Conservation (phyloP, 164 flowering plant genomes). For the Saururus chinensis region DNA sequence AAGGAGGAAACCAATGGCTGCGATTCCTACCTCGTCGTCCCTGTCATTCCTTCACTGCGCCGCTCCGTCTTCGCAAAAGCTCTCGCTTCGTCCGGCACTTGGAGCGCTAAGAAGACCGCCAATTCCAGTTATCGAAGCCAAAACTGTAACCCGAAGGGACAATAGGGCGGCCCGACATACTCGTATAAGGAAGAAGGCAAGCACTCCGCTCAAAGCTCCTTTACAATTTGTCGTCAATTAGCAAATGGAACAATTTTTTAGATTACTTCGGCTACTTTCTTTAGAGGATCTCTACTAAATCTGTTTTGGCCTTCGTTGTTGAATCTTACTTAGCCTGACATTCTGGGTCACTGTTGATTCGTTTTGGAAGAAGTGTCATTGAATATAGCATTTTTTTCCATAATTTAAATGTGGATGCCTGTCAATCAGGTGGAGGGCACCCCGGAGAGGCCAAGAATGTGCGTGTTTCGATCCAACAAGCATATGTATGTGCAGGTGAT, state of each 20-base stretch:
- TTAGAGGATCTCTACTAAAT: no score
- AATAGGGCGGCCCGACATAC: slow-evolving; percentile 65
- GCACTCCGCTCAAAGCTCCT: background rate
- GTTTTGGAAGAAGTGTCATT: background rate
- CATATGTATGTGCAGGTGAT: slow-evolving; percentile 90
- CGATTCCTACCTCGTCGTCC: slow-evolving; percentile 8
- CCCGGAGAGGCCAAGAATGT: slow-evolving; percentile 83
- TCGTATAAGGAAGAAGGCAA: slow-evolving; percentile 76
- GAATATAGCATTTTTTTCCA: background rate
- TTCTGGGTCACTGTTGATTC: background rate
- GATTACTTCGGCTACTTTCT: no score
- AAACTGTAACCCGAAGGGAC: slow-evolving; percentile 38
- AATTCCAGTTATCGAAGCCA: slow-evolving; percentile 26
- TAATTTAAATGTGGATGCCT: no score
- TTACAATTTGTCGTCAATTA: no score
- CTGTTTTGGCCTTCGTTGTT: no score
- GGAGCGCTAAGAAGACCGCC: background rate
- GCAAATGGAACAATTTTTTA: no score
- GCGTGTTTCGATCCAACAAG: slow-evolving; percentile 89
- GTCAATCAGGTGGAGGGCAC: slow-evolving; percentile 87
- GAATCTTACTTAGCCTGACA: no score
- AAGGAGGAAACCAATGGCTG: slow-evolving; percentile 4
- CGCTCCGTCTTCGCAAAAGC: slow-evolving; percentile 9
- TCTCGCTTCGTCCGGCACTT: slow-evolving; percentile 8
- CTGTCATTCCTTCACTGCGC: slow-evolving; percentile 15